Percentiles rank a stretch among this genome's conserved stretches.
These are phyloP conservation scores for Neoascochyta sp. DNA, from an alignment of 2,329 filamentous ascomycete genomes.

Conservation along the genomic window DNA sequence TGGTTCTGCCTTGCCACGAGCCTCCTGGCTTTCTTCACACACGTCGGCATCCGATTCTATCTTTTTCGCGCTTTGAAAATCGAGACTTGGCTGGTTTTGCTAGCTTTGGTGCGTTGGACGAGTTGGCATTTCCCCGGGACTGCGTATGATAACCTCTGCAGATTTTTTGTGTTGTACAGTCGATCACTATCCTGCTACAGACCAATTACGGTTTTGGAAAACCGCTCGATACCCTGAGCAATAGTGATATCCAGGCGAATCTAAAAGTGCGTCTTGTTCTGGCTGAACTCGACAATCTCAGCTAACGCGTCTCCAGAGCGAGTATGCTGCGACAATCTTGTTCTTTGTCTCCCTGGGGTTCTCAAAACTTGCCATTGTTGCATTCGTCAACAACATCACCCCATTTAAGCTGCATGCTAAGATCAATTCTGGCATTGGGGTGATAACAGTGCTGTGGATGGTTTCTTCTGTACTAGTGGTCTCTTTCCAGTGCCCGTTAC, in stretches of 20 bases:
- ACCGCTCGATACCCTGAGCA: conserved; percentile 11
- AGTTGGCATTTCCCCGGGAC: background rate
- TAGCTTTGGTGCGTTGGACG: conserved; percentile 10
- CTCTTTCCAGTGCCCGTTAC: conserved; percentile 14
- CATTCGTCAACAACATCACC: conserved; percentile 22
- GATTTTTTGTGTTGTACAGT: conserved; percentile 18
- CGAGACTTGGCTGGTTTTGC: conserved; percentile 14
- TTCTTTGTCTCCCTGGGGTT: conserved; percentile 23
- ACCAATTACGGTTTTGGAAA: conserved; percentile 19
- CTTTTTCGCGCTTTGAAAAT: conserved; percentile 11
- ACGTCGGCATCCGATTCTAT: conserved; percentile 20
- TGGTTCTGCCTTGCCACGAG: conserved; percentile 19
- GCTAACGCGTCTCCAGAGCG: conserved; percentile 12
- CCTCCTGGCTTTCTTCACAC: conserved; percentile 17
- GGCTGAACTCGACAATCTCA: too few species aligned
- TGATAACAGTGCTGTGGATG: conserved; percentile 11
- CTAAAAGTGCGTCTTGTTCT: conserved; percentile 13
- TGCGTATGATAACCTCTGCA: conserved; percentile 3
- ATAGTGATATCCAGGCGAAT: conserved; percentile 8
- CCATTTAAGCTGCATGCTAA: conserved; percentile 13
- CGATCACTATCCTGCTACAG: conserved; percentile 15
- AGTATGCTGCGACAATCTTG: conserved; percentile 24
- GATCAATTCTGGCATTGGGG: conserved; percentile 13
- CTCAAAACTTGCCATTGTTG: conserved; percentile 26
- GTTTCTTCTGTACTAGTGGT: conserved; percentile 11